Base-by-base conservation (phyloP, 805 yeast species). In the Nakazawaea holstii region DNA sequence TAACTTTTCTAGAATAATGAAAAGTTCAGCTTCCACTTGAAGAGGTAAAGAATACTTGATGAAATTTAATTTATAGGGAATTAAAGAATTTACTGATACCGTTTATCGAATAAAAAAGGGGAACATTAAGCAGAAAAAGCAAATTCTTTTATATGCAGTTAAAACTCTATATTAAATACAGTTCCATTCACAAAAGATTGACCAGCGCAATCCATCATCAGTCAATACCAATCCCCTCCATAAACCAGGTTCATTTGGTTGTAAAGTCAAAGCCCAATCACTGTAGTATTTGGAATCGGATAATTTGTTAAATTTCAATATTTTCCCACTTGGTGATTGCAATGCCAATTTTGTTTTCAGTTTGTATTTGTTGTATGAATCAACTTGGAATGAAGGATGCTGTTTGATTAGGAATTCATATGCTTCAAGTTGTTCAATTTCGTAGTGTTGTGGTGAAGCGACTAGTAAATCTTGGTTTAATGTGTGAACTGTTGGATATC, bases 131-230 rank as follows among this genome's bases (percentile, higher is more conserved):
- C n/a, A n/a, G n/a, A n/a, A n/a, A n/a, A n/a, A n/a, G n/a, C n/a
- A n/a, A n/a, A n/a, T n/a, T n/a, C n/a, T n/a, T n/a, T n/a, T n/a
- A n/a, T n/a, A n/a, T n/a, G n/a, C n/a, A n/a, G n/a, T n/a, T n/a
- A n/a, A n/a, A n/a, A n/a, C n/a, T n/a, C n/a, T n/a, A n/a, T n/a
- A n/a, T 41, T 31, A 41, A 6, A 26, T 8, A 62, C 92, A 84
- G 30, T 70, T 69, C 99, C 99, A 92, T 64, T 90, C 96, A 11
- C 95, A 90, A 66, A 87, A 89, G 3, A 87, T 88, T 57, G 89
- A 84, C 88, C 96, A 87, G 46, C 89, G 82, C 46, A 74, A 74
- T 4, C 87, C 87, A 36, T 82, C 77, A 52, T 88, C 92, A 8
- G 88, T 84, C 35, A 85, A 77, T 0, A 88, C 88, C 41, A 91